Base-by-base conservation (phyloP, 139 green algal species). In the Protoeuglena noctilucae region DNA sequence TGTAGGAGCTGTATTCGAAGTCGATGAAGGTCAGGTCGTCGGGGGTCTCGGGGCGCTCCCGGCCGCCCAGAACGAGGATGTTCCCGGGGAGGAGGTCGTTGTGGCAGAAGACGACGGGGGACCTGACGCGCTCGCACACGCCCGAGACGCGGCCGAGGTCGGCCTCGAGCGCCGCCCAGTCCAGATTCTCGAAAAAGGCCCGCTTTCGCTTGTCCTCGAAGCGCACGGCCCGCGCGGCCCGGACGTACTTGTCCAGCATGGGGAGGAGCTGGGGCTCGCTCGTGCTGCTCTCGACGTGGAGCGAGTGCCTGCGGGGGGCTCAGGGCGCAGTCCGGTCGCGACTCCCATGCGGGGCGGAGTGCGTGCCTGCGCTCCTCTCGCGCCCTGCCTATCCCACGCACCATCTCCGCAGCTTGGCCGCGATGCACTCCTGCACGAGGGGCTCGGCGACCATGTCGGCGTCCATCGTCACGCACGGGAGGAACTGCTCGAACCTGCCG, bases 1-100 rank as follows among this genome's bases (percentile, higher is more conserved):
- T 28, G 23, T 60, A 56, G 17, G n/a, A 53, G 4, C 25, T 17
- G 40, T 60, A 60, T 28, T 60, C 53, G 43, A 60, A 60, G 40
- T 60, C 53, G 30, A 60, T 60, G 26, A 60, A 60, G 4, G 19
- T 25, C 53, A 60, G 19, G 25, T 56, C 22, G 34, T 43, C 34
- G 9, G 7, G 9, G 6, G n/a, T 5, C 5, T 54, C 28, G 17
- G 40, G 17, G n/a, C 6, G 17, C 28, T 26, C 7, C 53, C 26
- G 56, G 9, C 34, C 34, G 9, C 34, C 34, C 9, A 43, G 34
- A 43, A 43, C 34, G 34, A 43, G 34, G 28, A 60, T 60, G 28
- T 60, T 60, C 4, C 53, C 53, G 4, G 53, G n/a, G 6, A 60
- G 28, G 26, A 60, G n/a, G 53, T 60, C 53, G 27, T 39, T 26